Percentiles rank a stretch among this genome's conserved stretches.
phyloP scores from a whole-genome alignment of 2,329 filamentous ascomycete genomes.

The Arthrobotrys iridis region DNA sequence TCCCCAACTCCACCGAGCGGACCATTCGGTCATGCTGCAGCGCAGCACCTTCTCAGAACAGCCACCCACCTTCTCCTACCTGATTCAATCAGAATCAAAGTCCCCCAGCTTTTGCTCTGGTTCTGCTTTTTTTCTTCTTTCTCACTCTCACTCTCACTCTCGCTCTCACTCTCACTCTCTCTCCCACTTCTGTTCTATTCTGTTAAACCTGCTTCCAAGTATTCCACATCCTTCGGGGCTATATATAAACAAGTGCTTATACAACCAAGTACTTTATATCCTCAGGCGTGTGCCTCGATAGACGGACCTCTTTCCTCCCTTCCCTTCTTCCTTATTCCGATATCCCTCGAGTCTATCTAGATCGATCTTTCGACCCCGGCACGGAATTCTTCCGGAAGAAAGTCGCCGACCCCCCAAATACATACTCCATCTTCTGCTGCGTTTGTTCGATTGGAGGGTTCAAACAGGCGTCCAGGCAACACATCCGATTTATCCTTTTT shows the following conservation, averaged over 20 bases:
- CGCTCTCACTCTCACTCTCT: not conserved
- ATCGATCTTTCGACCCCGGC: not conserved
- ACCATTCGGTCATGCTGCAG: slow-evolving; percentile 25
- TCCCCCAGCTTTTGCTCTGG: slow-evolving; percentile 15
- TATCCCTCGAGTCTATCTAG: not conserved
- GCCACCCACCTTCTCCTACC: slow-evolving; percentile 27
- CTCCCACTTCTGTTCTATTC: too few relatives aligned
- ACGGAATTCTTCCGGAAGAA: slow-evolving; percentile 14
- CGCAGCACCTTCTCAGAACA: slow-evolving; percentile 25
- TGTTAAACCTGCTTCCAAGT: too few relatives aligned
- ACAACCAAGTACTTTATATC: too few relatives aligned
- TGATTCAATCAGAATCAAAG: not conserved
- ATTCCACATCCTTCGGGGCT: too few relatives aligned
- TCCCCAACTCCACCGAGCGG: not conserved
- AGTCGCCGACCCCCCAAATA: not conserved
- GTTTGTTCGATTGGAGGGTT: slow-evolving; percentile 1
- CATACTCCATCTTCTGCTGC: slow-evolving; percentile 22
- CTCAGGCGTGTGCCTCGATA: too few relatives aligned
- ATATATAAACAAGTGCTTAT: too few relatives aligned
- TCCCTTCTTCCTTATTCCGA: not conserved
- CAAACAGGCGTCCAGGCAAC: slow-evolving; percentile 16
- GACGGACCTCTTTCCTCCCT: not conserved
- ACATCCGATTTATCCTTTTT: slow-evolving; percentile 22
- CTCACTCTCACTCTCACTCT: too few relatives aligned
- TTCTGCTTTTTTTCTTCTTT: not conserved